phyloP scores from a whole-genome alignment of 2,329 filamentous ascomycete genomes.

The Dothideomycetidae sp. region DNA sequence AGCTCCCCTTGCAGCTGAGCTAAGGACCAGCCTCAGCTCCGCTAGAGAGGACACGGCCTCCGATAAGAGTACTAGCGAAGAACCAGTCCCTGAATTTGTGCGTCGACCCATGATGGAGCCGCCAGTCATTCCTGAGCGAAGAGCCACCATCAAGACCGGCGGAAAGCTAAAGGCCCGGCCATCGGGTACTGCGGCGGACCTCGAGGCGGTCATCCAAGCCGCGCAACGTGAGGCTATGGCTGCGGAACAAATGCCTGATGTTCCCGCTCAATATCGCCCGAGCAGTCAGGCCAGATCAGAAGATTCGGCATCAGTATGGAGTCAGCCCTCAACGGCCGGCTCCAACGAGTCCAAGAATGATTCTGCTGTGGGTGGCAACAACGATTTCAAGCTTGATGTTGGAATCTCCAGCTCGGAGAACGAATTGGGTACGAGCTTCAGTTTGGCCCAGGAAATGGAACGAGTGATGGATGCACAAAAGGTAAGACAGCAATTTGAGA shows the following conservation, averaged over 20 bases:
- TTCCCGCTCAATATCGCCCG: conserved; percentile 20
- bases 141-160: conserved; percentile 77
- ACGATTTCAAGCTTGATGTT: conserved; percentile 46
- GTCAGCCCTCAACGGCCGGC: conserved; percentile 15
- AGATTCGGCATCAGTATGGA: conserved; percentile 10
- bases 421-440: conserved; percentile 68
- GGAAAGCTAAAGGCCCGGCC: conserved; percentile 79
- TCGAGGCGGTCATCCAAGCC: conserved; percentile 56
- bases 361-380: conserved; percentile 14
- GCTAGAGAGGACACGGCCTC: conserved; percentile 4
- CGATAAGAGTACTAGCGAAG: conserved; percentile 1
- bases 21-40: conserved; percentile 6
- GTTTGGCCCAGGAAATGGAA: conserved; percentile 84
- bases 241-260: conserved; percentile 38
- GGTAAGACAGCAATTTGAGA: conserved; percentile 44
- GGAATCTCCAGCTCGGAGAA: conserved; percentile 55
- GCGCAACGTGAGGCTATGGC: conserved; percentile 68
- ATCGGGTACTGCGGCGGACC: conserved; percentile 74
- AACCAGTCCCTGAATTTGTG: conserved; percentile 12
- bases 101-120: conserved; percentile 31
- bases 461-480: conserved; percentile 93
- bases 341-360: conserved; percentile 18
- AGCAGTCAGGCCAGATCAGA: conserved; percentile 9
- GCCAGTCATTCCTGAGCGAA: conserved; percentile 59
- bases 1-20: conserved; percentile 3